Conservation (phyloP, 306 rosid genomes). For the Sicyos edulis region DNA sequence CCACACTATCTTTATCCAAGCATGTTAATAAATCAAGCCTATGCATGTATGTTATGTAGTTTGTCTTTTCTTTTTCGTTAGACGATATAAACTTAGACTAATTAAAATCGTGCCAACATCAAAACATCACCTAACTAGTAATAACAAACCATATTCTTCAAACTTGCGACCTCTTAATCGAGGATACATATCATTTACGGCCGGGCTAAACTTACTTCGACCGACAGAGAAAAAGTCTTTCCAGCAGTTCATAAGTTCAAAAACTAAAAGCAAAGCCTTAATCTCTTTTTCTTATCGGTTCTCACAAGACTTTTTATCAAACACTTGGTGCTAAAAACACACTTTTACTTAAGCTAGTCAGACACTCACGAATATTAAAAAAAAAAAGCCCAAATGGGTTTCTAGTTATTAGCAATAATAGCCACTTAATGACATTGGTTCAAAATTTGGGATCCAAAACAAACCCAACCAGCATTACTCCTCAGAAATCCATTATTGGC, state of each 20-base stretch:
- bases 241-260: neutral
- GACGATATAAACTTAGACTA: neutral
- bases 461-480: neutral
- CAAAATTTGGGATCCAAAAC: neutral
- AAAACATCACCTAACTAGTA: neutral
- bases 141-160: neutral
- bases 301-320: conserved; percentile 4
- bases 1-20: too few relatives aligned
- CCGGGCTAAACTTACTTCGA: too few relatives aligned
- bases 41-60: neutral
- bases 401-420: neutral
- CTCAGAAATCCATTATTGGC: conserved; percentile 9
- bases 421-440: conserved; percentile 8
- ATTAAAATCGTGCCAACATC: neutral
- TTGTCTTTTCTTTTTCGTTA: neutral
- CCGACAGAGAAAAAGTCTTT: neutral
- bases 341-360: too few relatives aligned
- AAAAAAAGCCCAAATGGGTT: too few relatives aligned
- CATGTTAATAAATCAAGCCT: neutral
- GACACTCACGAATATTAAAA: too few relatives aligned
- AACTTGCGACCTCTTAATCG: too few relatives aligned
- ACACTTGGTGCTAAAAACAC: conserved; percentile 1
- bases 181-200: too few relatives aligned
- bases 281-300: conserved; percentile 9
- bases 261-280: neutral